Conservation (phyloP, 768 basidiomycete species). For the Daedalea quercina region DNA sequence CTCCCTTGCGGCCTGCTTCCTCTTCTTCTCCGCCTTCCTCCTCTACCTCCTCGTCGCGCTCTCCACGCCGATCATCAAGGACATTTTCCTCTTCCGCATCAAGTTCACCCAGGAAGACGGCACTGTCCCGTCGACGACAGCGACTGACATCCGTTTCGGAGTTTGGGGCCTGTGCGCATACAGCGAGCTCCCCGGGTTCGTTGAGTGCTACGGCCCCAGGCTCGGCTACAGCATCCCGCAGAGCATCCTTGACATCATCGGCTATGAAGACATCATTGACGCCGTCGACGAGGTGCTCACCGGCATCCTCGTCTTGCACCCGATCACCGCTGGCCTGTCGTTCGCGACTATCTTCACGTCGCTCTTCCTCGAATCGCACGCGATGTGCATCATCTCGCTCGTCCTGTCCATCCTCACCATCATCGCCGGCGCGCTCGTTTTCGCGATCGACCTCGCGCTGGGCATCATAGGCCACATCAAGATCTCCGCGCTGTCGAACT, state of each 20-base stretch:
- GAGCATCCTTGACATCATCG: constrained; percentile 30
- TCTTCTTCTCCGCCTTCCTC: constrained; percentile 59
- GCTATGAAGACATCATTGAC: constrained; percentile 38
- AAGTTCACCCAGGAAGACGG: constrained; percentile 27
- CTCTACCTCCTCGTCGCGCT: constrained; percentile 71
- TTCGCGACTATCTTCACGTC: constrained; percentile 45
- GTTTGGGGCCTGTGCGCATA: constrained; percentile 78
- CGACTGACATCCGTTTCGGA: constrained; percentile 63
- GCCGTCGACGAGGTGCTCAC: constrained; percentile 39
- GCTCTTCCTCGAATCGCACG: constrained; percentile 53
- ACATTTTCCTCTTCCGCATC: constrained; percentile 55
- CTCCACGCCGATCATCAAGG: constrained; percentile 68
- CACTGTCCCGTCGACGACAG: constrained; percentile 40
- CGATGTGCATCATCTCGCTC: constrained; percentile 50
- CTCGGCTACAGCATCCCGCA: constrained; percentile 63
- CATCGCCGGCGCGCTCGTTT: constrained; percentile 45
- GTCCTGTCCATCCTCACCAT: constrained; percentile 51
- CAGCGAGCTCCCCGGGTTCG: constrained; percentile 30
- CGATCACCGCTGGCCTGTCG: constrained; percentile 54
- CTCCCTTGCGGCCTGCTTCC: constrained; percentile 38
- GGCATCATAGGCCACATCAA: constrained; percentile 44
- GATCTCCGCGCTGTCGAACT: constrained; percentile 31
- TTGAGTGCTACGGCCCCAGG: constrained; percentile 51
- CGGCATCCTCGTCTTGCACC: constrained; percentile 61
- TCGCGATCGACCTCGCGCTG: constrained; percentile 58